Base-by-base conservation (phyloP, 2,329 filamentous ascomycete species). In the Colletotrichum tropicicola region DNA sequence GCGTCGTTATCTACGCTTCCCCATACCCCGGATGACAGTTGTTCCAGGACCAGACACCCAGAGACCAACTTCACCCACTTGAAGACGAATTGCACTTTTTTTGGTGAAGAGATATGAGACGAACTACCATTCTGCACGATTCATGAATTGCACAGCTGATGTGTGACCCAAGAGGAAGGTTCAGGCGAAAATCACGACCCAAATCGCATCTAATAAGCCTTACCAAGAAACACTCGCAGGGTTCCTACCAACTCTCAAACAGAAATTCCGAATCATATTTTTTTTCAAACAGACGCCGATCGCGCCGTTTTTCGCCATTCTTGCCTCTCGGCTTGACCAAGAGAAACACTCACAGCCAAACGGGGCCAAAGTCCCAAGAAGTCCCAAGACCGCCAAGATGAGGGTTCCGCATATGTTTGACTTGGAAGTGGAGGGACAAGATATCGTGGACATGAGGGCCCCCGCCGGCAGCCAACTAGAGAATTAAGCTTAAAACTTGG, bases 401-500 rank as follows among this genome's bases (percentile, higher is more conserved):
- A 13, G 28, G 49, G 49, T 48, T 65, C 49, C 61, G 61, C 57
- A 55, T n/a, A 54, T 15, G 12, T 30, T 48, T 48, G 27, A 49
- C 48, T 48, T 55, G 48, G 57, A 49, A 55, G 57, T 61, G 61
- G 61, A 65, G 49, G 48, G 43, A 45, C 57, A 55, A 61, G 57
- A 48, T 21, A 37, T 52, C 35, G 35, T 61, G 57, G 61, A 37
- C 35, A 49, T 56, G n/a, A 21, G 6, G 27, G 12, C 30, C 27
- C 23, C 51, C 37, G n/a, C 21, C 44, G n/a, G 15, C 45, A 47
- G 58, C 62, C 62, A 56, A 65, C 57, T 45, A 35, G 57, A 51
- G 44, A 65, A 45, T 51, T 65, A 65, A 62, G 62, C 62, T 62
- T 62, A 65, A 65, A 59, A 65, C 62, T 65, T 65, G 62, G 62